phyloP scores from a whole-genome alignment of 371 early-diverging fungal genomes.

The Actinomortierella wolfii region DNA sequence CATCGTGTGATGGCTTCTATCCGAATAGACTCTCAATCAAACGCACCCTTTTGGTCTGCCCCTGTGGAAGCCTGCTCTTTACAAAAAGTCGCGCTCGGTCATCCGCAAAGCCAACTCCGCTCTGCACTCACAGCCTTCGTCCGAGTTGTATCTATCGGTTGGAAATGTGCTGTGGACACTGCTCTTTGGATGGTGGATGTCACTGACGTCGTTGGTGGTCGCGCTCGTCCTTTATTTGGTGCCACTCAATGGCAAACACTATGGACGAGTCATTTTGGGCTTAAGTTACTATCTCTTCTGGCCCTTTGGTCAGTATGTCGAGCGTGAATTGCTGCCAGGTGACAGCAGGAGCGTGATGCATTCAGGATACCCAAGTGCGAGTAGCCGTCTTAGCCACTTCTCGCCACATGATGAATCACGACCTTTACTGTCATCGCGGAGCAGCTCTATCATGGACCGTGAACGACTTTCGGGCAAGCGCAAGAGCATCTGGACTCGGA shows the following conservation, averaged over 20 bases:
- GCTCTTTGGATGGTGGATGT: constrained; percentile 90
- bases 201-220: constrained; percentile 61
- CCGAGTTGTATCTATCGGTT: constrained; percentile 67
- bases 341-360: constrained; percentile 19
- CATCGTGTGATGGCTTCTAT: too few species aligned
- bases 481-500: constrained; percentile 3
- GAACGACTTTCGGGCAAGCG: constrained; percentile 17
- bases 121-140: constrained; percentile 77
- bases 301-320: constrained; percentile 95
- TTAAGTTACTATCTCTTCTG: constrained; percentile 82
- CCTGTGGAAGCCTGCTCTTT: constrained; percentile 97
- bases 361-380: constrained; percentile 7
- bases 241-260: constrained; percentile 57
- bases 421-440: constrained; percentile 27
- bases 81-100: constrained; percentile 91
- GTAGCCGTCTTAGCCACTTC: constrained; percentile 24
- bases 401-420: constrained; percentile 37
- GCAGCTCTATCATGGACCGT: constrained; percentile 29
- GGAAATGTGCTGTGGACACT: constrained; percentile 90
- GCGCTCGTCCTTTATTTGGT: constrained; percentile 54
- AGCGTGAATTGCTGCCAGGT: constrained; percentile 48
- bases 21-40: constrained; percentile 75
- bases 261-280: constrained; percentile 63
- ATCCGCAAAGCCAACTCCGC: constrained; percentile 78
- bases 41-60: constrained; percentile 93